Conservation (phyloP, 495 filamentous ascomycete genomes). For the Talaromyces liani region DNA sequence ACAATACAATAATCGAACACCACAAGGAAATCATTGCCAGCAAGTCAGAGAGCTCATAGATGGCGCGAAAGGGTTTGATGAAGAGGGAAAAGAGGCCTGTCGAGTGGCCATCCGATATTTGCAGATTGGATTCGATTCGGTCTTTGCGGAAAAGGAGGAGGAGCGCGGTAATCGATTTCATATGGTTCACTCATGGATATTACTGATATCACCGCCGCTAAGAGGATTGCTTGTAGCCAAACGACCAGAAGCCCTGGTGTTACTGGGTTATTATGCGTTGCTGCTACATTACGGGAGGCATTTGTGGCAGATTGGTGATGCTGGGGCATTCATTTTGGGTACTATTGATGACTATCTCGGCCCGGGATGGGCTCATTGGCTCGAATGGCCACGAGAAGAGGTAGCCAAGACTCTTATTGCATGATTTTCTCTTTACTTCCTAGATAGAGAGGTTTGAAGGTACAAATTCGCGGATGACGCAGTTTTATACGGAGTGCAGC, state of each 20-base stretch:
- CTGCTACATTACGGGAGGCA: constrained; percentile 22
- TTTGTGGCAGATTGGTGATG: constrained; percentile 30
- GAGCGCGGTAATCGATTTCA: constrained; percentile 12
- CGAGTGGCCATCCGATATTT: constrained; percentile 13
- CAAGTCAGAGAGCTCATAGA: constrained; percentile 11
- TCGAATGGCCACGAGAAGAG: constrained; percentile 1
- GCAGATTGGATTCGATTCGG: constrained; percentile 17
- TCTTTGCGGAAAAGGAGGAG: constrained; percentile 6
- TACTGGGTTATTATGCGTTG: constrained; percentile 34
- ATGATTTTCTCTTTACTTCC: neutral
- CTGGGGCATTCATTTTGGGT: constrained; percentile 26
- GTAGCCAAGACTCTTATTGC: neutral
- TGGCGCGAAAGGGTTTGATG: constrained; percentile 7
- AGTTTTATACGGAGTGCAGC: neutral
- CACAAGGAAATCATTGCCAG: neutral
- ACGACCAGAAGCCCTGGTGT: constrained; percentile 28
- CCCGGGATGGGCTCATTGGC: constrained; percentile 17
- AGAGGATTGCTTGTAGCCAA: constrained; percentile 18
- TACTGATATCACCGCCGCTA: constrained; percentile 20
- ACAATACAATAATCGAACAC: constrained; percentile 12
- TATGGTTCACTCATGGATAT: constrained; percentile 27
- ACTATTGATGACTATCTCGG: constrained; percentile 28
- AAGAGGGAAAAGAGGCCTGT: constrained; percentile 20
- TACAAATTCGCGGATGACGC: neutral
- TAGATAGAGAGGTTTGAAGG: neutral